A percentile compares a stretch with the other conserved stretches of the same genome.
phyloP scores from a whole-genome alignment of 2,329 filamentous ascomycete species.

The Fusarium verrucosum region DNA sequence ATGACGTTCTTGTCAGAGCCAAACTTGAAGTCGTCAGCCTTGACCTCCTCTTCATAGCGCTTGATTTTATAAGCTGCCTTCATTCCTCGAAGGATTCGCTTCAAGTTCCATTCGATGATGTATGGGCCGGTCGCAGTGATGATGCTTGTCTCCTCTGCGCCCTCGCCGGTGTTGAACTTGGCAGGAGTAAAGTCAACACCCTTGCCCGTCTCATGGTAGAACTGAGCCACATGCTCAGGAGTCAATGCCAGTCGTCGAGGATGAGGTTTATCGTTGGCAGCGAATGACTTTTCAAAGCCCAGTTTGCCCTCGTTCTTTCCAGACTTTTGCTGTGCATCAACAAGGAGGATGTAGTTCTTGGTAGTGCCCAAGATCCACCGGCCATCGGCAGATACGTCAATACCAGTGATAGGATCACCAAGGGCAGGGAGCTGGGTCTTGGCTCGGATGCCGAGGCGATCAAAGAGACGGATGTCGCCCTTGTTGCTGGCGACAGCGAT shows the following conservation, averaged over 20 bases:
- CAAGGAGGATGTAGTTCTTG: constrained; percentile 90
- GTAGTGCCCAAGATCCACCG: constrained; percentile 96
- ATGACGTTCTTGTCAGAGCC: constrained; percentile 98
- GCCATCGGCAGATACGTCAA: constrained; percentile 95
- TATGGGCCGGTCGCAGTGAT: constrained; percentile 97
- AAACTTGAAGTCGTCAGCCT: constrained; percentile 98
- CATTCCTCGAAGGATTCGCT: constrained; percentile 82
- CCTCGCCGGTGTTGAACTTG: constrained; percentile 90
- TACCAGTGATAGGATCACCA: constrained; percentile 91
- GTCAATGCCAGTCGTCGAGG: constrained; percentile 89
- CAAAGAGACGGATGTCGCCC: constrained; percentile 95
- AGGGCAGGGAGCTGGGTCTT: constrained; percentile 97
- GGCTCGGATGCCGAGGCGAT: constrained; percentile 93
- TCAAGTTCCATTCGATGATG: constrained; percentile 95
- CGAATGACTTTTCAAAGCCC: constrained; percentile 94
- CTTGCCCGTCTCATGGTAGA: constrained; percentile 93
- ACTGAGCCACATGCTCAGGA: constrained; percentile 93
- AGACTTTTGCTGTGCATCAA: constrained; percentile 88
- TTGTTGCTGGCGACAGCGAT: constrained; percentile 98
- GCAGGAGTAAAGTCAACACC: constrained; percentile 89
- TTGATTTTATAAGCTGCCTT: constrained; percentile 97
- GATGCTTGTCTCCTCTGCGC: constrained; percentile 87
- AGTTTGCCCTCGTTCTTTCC: constrained; percentile 98
- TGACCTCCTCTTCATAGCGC: constrained; percentile 93
- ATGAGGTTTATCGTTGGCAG: constrained; percentile 91